These are phyloP conservation scores for Picochlorum sp. DNA, from an alignment of 139 green algal genomes.

Conservation along the genomic window DNA sequence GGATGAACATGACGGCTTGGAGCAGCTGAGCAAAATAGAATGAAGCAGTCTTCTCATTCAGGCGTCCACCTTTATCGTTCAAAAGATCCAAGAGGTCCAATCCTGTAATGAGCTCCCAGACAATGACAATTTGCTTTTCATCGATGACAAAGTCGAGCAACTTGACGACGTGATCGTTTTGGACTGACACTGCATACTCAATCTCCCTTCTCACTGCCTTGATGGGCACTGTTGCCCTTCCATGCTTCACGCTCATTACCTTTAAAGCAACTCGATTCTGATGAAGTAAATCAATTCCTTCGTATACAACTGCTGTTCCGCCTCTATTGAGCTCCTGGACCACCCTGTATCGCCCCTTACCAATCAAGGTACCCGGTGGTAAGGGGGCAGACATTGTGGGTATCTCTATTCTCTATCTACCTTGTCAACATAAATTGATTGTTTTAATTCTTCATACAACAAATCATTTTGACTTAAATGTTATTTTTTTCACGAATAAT, in stretches of 20 bases:
- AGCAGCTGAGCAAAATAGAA: conserved; percentile 64
- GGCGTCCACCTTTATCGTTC: conserved; percentile 47
- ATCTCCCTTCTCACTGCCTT: conserved; percentile 11
- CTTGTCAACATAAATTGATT: no score
- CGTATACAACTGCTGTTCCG: conserved; percentile 17
- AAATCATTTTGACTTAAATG: no score
- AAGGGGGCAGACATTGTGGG: no score
- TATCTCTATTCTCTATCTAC: no score
- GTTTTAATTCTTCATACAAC: no score
- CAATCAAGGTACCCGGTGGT: not conserved
- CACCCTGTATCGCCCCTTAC: conserved; percentile 6
- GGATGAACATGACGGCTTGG: conserved; percentile 41
- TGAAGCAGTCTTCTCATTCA: conserved; percentile 50
- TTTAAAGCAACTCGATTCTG: conserved; percentile 8
- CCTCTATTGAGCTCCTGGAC: conserved; percentile 20
- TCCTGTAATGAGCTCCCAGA: conserved; percentile 73
- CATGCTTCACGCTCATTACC: conserved; percentile 12
- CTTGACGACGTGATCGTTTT: conserved; percentile 14
- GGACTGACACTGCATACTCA: conserved; percentile 10
- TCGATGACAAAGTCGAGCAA: conserved; percentile 17
- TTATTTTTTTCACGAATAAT: no score
- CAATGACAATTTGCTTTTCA: conserved; percentile 9
- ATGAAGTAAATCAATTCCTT: not conserved
- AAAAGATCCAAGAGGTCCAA: conserved; percentile 75
- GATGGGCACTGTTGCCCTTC: not conserved